Evolutionary conservation across 2,329 filamentous ascomycete species (phyloP).

Genomic region (Boeremia exigua): DNA sequence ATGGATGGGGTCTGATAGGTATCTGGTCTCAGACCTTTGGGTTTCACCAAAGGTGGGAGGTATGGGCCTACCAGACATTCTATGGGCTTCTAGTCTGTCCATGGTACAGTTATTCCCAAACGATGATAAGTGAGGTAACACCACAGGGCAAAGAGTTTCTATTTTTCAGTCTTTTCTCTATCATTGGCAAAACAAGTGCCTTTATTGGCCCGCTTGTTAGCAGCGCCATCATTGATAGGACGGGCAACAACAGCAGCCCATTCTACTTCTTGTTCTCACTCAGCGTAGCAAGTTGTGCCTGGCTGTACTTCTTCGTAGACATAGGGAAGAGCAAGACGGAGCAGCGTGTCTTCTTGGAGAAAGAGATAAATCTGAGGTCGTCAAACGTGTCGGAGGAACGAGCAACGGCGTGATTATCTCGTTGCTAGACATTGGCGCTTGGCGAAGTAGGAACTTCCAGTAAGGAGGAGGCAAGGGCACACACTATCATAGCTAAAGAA

Average conservation of each 20-base stretch:
- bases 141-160: conserved; percentile 72
- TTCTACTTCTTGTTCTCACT: conserved; percentile 65
- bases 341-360: background rate
- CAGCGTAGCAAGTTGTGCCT: conserved; percentile 25
- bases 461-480: too few species aligned
- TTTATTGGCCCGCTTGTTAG: conserved; percentile 74
- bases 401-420: too few species aligned
- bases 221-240: conserved; percentile 70
- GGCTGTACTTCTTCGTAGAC: conserved; percentile 30
- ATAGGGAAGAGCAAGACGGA: background rate
- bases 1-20: conserved; percentile 65
- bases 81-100: conserved; percentile 72
- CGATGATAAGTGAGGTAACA: conserved; percentile 73
- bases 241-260: conserved; percentile 63
- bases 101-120: conserved; percentile 74
- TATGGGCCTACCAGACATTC: conserved; percentile 59
- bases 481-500: too few species aligned
- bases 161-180: conserved; percentile 73
- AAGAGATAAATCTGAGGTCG: background rate
- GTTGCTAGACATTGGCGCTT: too few species aligned
- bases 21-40: conserved; percentile 62
- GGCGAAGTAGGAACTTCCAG: too few species aligned
- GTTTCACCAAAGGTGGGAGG: conserved; percentile 61
- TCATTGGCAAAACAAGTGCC: conserved; percentile 70
- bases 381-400: background rate